These are phyloP conservation scores for Alternaria novae-zelandiae DNA, from an alignment of 2,329 filamentous ascomycete species.

Conservation along the genomic window DNA sequence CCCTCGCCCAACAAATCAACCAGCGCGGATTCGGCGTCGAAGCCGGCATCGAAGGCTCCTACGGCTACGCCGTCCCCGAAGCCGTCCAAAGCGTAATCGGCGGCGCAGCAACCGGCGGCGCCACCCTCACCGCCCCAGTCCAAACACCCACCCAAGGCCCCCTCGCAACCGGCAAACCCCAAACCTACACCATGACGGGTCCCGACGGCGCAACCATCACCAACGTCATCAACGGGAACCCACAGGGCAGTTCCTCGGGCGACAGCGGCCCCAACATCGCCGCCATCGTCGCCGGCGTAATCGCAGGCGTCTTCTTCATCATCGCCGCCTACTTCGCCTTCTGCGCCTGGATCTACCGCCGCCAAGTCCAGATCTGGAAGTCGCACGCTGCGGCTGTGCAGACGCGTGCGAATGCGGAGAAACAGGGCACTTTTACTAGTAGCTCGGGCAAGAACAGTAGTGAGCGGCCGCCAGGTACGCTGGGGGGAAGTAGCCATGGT, in stretches of 20 bases:
- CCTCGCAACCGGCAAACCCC: slow-evolving; percentile 71
- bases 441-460: slow-evolving; percentile 30
- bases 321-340: slow-evolving; percentile 71
- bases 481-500: slow-evolving; percentile 20
- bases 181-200: slow-evolving; percentile 68
- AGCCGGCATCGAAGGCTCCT: slow-evolving; percentile 64
- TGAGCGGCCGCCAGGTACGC: slow-evolving; percentile 27
- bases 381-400: slow-evolving; percentile 71
- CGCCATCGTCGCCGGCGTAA: slow-evolving; percentile 63
- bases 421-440: slow-evolving; percentile 35
- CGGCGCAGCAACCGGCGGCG: slow-evolving; percentile 68
- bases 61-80: slow-evolving; percentile 73
- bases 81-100: slow-evolving; percentile 71
- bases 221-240: slow-evolving; percentile 42
- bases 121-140: slow-evolving; percentile 70
- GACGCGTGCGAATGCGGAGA: slow-evolving; percentile 57
- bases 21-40: slow-evolving; percentile 60
- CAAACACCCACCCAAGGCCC: slow-evolving; percentile 71
- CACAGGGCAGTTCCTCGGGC: slow-evolving; percentile 8
- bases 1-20: slow-evolving; percentile 59
- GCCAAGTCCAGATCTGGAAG: slow-evolving; percentile 73
- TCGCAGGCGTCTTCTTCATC: slow-evolving; percentile 70
- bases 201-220: slow-evolving; percentile 52
- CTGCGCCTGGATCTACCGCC: slow-evolving; percentile 75
- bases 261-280: slow-evolving; percentile 55